Conservation (phyloP, 169 alveolate species). For the Plasmodium chabaudi region DNA sequence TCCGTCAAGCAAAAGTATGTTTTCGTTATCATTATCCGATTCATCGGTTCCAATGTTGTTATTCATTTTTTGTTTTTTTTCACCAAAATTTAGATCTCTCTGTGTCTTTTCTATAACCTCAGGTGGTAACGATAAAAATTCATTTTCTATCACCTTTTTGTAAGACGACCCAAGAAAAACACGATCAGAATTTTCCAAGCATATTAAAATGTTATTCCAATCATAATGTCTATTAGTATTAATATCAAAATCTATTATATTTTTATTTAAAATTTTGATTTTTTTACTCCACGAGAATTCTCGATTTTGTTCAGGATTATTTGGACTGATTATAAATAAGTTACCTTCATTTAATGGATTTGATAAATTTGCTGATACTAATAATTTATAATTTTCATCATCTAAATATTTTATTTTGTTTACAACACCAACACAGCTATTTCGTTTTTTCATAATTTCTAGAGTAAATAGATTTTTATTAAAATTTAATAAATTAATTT, state of each 20-base stretch:
- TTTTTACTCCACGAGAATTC: conserved; percentile 58
- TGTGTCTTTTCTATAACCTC: background rate
- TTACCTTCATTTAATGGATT: conserved; percentile 40
- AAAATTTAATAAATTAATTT: conserved; percentile 32
- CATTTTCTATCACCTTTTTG: conserved; percentile 32
- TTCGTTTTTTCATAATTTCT: conserved; percentile 50
- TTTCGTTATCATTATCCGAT: conserved; percentile 35
- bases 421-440: conserved; percentile 59
- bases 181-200: conserved; percentile 38
- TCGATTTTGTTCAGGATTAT: conserved; percentile 72
- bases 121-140: conserved; percentile 27
- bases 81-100: background rate
- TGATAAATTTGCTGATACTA: conserved; percentile 51
- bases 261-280: conserved; percentile 36
- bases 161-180: conserved; percentile 62
- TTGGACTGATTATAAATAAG: conserved; percentile 51
- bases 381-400: conserved; percentile 46
- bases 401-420: conserved; percentile 58
- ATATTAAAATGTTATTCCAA: conserved; percentile 67
- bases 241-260: conserved; percentile 63
- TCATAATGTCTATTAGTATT: conserved; percentile 70
- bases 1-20: conserved; percentile 71
- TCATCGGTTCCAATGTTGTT: conserved; percentile 24
- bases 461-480: conserved; percentile 46
- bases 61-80: background rate